Conservation (phyloP, 768 basidiomycete species). For the Postia placenta region DNA sequence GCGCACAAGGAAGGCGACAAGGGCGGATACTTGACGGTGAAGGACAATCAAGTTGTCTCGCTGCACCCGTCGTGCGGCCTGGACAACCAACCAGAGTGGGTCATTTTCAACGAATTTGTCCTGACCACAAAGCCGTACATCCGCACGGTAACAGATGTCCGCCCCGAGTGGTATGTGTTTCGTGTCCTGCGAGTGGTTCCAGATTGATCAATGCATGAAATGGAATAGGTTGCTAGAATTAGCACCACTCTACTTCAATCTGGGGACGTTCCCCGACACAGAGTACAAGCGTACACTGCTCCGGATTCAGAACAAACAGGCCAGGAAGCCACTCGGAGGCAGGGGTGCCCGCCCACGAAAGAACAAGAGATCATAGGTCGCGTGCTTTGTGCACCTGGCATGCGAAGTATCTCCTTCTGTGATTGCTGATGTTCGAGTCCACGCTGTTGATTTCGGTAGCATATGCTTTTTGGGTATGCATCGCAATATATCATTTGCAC, state of each 20-base stretch:
- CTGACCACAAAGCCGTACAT: slow-evolving; percentile 86
- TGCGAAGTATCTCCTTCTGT: too few relatives aligned
- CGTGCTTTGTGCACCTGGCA: too few relatives aligned
- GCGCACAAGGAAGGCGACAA: slow-evolving; percentile 94
- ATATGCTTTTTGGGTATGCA: too few relatives aligned
- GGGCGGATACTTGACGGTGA: slow-evolving; percentile 72
- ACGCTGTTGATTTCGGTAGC: too few relatives aligned
- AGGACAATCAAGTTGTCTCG: slow-evolving; percentile 73
- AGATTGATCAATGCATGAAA: not conserved
- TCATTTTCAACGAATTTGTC: slow-evolving; percentile 91
- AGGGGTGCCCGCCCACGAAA: too few relatives aligned
- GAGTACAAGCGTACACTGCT: slow-evolving; percentile 21
- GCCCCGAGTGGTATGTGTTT: slow-evolving; percentile 68
- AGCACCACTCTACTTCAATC: slow-evolving; percentile 13
- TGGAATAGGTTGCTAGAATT: slow-evolving; percentile 55
- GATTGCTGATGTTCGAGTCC: too few relatives aligned
- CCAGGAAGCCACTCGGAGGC: not conserved
- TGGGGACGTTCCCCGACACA: slow-evolving; percentile 13
- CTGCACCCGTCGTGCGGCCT: slow-evolving; percentile 87
- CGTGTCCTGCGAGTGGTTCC: not conserved
- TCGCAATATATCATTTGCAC: too few relatives aligned
- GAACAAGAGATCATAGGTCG: too few relatives aligned
- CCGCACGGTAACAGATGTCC: slow-evolving; percentile 83
- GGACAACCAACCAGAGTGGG: slow-evolving; percentile 87
- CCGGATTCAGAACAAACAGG: slow-evolving; percentile 16